Conservation (phyloP, 2,329 filamentous ascomycete species). For the Pestalotiopsis sp. region DNA sequence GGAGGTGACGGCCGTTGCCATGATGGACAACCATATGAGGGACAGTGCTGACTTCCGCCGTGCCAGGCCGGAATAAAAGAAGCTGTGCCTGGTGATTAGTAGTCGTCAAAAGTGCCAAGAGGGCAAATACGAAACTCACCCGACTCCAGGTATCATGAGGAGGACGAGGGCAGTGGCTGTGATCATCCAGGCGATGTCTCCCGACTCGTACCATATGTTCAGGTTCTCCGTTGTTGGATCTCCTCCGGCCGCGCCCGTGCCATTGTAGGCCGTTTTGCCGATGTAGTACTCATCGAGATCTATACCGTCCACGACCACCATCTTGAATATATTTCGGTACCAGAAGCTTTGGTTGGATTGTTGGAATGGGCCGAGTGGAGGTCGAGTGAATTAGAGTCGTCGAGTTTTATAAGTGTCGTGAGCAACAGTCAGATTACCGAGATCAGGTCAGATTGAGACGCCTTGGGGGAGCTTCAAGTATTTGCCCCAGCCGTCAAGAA, state of each 20-base stretch:
- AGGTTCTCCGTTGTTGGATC: conserved; percentile 69
- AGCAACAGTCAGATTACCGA: neutral
- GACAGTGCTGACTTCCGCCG: conserved; percentile 88
- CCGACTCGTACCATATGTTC: conserved; percentile 80
- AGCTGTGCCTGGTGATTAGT: conserved; percentile 40
- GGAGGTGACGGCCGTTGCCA: conserved; percentile 79
- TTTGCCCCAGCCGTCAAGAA: neutral
- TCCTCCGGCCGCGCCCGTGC: conserved; percentile 65
- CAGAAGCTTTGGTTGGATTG: neutral
- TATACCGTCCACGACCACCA: conserved; percentile 39
- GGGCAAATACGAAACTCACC: conserved; percentile 44
- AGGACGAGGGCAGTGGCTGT: conserved; percentile 80
- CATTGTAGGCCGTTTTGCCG: conserved; percentile 62
- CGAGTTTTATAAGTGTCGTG: neutral
- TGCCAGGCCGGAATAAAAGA: conserved; percentile 92
- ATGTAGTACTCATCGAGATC: conserved; percentile 49
- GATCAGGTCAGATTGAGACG: neutral
- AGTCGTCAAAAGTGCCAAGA: neutral
- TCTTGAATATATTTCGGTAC: conserved; percentile 19
- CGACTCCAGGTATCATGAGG: conserved; percentile 92
- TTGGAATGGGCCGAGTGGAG: neutral
- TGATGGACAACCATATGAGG: conserved; percentile 87
- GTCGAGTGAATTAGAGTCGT: neutral
- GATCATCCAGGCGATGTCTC: conserved; percentile 86
- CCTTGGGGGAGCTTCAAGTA: neutral